Evolutionary conservation across 1,284 basidiomycete species (phyloP).

Genomic region (Leccinum subrobustum): DNA sequence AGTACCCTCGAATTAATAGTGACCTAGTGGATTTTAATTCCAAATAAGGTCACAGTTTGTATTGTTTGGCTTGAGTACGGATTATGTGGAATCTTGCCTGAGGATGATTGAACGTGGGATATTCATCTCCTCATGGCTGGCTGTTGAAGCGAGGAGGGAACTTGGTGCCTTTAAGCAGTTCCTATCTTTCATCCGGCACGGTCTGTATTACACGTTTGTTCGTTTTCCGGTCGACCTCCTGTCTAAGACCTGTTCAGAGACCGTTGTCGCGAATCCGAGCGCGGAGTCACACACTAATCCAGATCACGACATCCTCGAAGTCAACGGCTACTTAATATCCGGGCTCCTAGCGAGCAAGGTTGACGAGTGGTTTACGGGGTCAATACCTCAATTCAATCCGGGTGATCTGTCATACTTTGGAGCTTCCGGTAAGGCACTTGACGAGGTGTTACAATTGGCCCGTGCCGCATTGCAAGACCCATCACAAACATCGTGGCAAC

Average conservation of each 20-base stretch:
- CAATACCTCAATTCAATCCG: slow-evolving; percentile 54
- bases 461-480: slow-evolving; percentile 45
- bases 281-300: slow-evolving; percentile 48
- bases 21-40: slow-evolving; percentile 16
- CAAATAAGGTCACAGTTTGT: slow-evolving; percentile 46
- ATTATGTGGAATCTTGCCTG: slow-evolving; percentile 52
- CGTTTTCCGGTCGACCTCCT: slow-evolving; percentile 16
- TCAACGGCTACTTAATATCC: slow-evolving; percentile 73
- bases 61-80: slow-evolving; percentile 50
- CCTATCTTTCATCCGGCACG: slow-evolving; percentile 72
- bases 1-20: slow-evolving; percentile 30
- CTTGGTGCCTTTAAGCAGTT: slow-evolving; percentile 73
- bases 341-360: slow-evolving; percentile 67
- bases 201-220: slow-evolving; percentile 40
- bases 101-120: slow-evolving; percentile 54
- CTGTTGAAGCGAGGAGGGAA: slow-evolving; percentile 62
- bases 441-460: slow-evolving; percentile 46
- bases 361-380: slow-evolving; percentile 76
- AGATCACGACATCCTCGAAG: slow-evolving; percentile 75
- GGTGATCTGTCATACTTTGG: slow-evolving; percentile 52
- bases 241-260: slow-evolving; percentile 34
- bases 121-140: slow-evolving; percentile 65
- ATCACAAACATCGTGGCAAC: slow-evolving; percentile 42
- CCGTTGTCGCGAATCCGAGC: slow-evolving; percentile 39
- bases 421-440: slow-evolving; percentile 37